Evolutionary conservation across 257 asterid species (phyloP), one percentile per base, ranked within the genome.

Genomic region (Echium plantagineum): DNA sequence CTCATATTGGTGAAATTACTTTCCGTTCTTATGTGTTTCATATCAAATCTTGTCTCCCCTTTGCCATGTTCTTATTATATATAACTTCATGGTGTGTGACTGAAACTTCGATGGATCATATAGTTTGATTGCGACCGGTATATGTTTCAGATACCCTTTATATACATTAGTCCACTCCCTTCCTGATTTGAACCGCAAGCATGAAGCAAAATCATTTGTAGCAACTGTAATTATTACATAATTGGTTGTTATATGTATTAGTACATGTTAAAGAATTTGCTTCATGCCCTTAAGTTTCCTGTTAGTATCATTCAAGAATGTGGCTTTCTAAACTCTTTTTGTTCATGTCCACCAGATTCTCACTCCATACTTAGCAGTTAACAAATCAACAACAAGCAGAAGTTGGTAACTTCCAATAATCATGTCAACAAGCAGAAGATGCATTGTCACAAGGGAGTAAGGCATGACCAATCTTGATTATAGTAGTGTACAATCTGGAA

Each of bases 361-460:
- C 54, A 63, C 59, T n/a, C 94, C 93, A 38, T 83, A 81, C 72
- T 63, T 91, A 76, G 65, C 85, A 87, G 2, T 64, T 91, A 71
- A 56, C 85, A 2, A 86, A 83, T n/a, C 79, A 81, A 52, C 97
- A 88, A 63, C 52, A 60, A 10, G 20, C 48, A 57, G 83, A 79
- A 2, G 69, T 86, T 55, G 4, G 63, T 17, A 78, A 70, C 46
- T 94, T 91, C 16, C 65, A 64, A 54, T 94, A 80, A 60, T 79
- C 90, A 20, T 88, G 97, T 72, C 93, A 85, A 74, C 98, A 91
- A 78, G 82, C 83, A 28, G 98, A 91, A 62, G 98, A 91, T 68
- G 96, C 98, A 9, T 71, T 91, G 70, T 70, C 98, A 17, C 93
- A 82, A 59, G 98, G 98, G n/a, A n/a, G n/a, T n/a, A n/a, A n/a